These are phyloP conservation scores for Veloboletus limbatus DNA, from an alignment of 1,284 basidiomycete species.

Conservation along the genomic window DNA sequence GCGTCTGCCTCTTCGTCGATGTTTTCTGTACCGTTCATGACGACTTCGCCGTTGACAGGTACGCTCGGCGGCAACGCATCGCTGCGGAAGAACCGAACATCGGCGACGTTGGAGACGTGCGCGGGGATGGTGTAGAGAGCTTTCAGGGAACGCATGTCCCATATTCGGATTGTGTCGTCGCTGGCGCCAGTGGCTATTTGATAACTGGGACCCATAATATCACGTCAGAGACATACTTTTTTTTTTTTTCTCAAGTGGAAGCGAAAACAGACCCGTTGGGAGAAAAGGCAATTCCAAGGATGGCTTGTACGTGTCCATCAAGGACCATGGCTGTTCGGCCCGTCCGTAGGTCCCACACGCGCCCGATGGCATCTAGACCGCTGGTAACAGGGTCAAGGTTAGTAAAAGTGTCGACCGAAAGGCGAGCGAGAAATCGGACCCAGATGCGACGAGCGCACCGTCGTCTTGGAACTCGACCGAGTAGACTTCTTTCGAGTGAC, in stretches of 20 bases:
- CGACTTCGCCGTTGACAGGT: slow-evolving; percentile 33
- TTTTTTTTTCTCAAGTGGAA: slow-evolving; percentile 10
- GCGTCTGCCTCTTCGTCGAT: slow-evolving; percentile 23
- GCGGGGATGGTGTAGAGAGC: slow-evolving; percentile 97
- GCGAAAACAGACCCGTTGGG: slow-evolving; percentile 78
- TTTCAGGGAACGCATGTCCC: slow-evolving; percentile 93
- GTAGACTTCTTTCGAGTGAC: slow-evolving; percentile 97
- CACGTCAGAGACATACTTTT: slow-evolving; percentile 14
- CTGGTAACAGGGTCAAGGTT: slow-evolving; percentile 41
- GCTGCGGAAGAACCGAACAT: slow-evolving; percentile 88
- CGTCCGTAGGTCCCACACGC: slow-evolving; percentile 95
- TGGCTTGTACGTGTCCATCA: slow-evolving; percentile 94
- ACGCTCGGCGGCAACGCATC: slow-evolving; percentile 39
- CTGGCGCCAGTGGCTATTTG: slow-evolving; percentile 96
- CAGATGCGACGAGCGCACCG: slow-evolving; percentile 89
- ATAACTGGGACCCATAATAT: slow-evolving; percentile 54
- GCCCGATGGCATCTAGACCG: slow-evolving; percentile 94
- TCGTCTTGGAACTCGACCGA: slow-evolving; percentile 94
- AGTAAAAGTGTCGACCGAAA: background rate
- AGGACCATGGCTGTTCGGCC: slow-evolving; percentile 97
- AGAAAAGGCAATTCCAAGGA: slow-evolving; percentile 89
- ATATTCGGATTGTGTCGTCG: slow-evolving; percentile 97
- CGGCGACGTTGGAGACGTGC: slow-evolving; percentile 91
- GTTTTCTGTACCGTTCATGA: slow-evolving; percentile 36
- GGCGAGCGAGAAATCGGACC: slow-evolving; percentile 47